Base-by-base conservation (phyloP, 1,284 basidiomycete species). In the Moesziomyces globuligerus region DNA sequence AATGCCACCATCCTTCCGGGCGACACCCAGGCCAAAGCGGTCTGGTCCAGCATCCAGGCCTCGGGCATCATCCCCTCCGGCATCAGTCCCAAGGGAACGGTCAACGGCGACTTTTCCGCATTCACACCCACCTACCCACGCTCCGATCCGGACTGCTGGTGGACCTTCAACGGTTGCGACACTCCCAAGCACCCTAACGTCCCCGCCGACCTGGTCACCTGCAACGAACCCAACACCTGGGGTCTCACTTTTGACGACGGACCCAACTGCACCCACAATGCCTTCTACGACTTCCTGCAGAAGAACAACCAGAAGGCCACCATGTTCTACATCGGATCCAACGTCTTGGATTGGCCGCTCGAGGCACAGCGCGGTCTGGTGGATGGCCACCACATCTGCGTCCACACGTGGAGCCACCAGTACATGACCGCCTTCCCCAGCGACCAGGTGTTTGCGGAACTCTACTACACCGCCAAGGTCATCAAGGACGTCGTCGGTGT, bases 281-380 rank as follows among this genome's bases (percentile, higher is more conserved):
- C 84, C 0, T 84, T 86, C 54, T 87, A 87, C 78, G 84, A 87
- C 74, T 85, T 81, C 65, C 75, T 86, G 38, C 46, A 79, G 39
- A 60, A 84, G 54, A 75, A 85, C 38, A 83, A 86, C 20, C 85
- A 85, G 64, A 85, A 84, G 70, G 86, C 86, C 0, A 85, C 86
- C 32, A 79, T 87, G 81, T 82, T 81, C 68, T 83, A 75, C 73
- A 78, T 85, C 80, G 85, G 86, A 6, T 84, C 84, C 36, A 87
- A 87, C 76, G 85, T 87, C 24, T 71, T 85, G 47, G 83, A 86
- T 75, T 86, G 85, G 85, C 86, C 86, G 7, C 73, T 85, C 9
- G 84, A 87, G 76, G 86, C 85, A 15, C 82, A 85, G 62, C 81
- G 86, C 34, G 86, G 83, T 39, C 45, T 80, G n/a, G 67, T 67